Percentiles rank a stretch among this genome's conserved stretches.
phyloP scores from a whole-genome alignment of 352 stramenopile species.

The Elongisporangium undulatum region DNA sequence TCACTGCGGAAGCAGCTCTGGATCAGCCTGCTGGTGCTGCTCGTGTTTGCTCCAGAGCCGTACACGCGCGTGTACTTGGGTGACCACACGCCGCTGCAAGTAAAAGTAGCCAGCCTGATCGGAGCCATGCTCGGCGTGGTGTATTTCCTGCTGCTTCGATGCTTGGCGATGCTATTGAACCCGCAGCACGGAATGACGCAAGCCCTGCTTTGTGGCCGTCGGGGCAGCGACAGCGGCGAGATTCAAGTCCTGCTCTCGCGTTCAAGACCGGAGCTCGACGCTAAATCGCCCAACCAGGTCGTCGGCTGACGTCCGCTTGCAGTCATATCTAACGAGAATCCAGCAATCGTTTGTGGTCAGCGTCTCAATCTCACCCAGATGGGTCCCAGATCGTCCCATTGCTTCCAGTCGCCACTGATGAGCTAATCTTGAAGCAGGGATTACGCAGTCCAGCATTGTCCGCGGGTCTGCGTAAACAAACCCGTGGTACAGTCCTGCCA shows the following conservation, averaged over 20 bases:
- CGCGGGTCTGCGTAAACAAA: neutral
- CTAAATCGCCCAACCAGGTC: neutral
- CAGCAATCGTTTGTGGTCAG: too few species aligned
- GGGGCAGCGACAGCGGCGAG: neutral
- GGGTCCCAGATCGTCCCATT: too few species aligned
- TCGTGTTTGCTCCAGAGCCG: slow-evolving; percentile 41
- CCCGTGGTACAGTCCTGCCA: too few species aligned
- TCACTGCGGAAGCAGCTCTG: slow-evolving; percentile 9
- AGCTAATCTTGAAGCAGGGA: neutral
- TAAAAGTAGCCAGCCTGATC: slow-evolving; percentile 29
- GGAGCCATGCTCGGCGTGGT: slow-evolving; percentile 34
- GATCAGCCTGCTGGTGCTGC: slow-evolving; percentile 7
- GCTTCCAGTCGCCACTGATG: neutral
- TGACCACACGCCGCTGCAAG: slow-evolving; percentile 50
- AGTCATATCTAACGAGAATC: too few species aligned
- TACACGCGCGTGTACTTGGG: slow-evolving; percentile 59
- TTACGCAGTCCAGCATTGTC: neutral
- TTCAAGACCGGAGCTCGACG: neutral
- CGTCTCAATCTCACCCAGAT: too few species aligned
- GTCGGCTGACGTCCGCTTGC: too few species aligned
- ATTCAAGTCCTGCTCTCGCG: neutral
- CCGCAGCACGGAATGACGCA: neutral
- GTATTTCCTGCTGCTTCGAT: slow-evolving; percentile 43
- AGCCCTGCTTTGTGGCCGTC: neutral
- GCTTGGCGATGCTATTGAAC: neutral